Evolutionary conservation across 108 stramenopile species (phyloP).

Genomic region (Schizochytrium sp.): DNA sequence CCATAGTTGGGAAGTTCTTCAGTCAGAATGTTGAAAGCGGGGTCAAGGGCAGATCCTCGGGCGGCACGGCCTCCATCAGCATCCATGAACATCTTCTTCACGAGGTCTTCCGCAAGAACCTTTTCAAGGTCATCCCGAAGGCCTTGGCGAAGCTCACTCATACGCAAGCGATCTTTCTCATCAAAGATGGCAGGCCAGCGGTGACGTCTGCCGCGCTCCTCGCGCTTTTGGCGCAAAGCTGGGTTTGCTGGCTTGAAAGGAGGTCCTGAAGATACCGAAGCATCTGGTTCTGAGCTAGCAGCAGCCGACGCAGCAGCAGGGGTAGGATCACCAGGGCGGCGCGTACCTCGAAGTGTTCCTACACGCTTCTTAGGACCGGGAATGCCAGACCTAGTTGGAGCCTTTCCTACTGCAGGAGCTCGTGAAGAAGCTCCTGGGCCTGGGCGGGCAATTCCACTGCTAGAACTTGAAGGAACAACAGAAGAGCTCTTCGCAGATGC

Average conservation of each 20-base stretch:
- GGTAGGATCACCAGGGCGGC: not conserved
- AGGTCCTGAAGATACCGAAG: not conserved
- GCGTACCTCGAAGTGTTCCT: not conserved
- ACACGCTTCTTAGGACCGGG: slow-evolving; percentile 28
- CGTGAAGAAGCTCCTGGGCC: not conserved
- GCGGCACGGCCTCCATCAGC: slow-evolving; percentile 22
- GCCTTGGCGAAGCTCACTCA: not conserved
- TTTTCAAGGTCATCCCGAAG: slow-evolving; percentile 34
- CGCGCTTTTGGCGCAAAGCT: slow-evolving; percentile 31
- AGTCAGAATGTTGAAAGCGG: slow-evolving; percentile 19
- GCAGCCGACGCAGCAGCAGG: not conserved
- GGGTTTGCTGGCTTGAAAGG: not conserved
- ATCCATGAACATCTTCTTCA: slow-evolving; percentile 10
- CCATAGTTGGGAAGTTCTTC: slow-evolving; percentile 53
- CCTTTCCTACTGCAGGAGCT: not conserved
- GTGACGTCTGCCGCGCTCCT: slow-evolving; percentile 48
- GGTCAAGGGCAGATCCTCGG: slow-evolving; percentile 49
- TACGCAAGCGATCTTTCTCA: slow-evolving; percentile 35
- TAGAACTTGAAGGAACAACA: no score
- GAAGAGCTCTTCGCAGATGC: no score
- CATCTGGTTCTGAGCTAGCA: not conserved
- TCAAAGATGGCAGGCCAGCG: slow-evolving; percentile 58
- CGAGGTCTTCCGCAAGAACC: not conserved
- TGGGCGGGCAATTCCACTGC: not conserved
- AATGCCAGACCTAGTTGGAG: not conserved